phyloP scores from a whole-genome alignment of 164 flowering plant species.

The Echeveria elegans region DNA sequence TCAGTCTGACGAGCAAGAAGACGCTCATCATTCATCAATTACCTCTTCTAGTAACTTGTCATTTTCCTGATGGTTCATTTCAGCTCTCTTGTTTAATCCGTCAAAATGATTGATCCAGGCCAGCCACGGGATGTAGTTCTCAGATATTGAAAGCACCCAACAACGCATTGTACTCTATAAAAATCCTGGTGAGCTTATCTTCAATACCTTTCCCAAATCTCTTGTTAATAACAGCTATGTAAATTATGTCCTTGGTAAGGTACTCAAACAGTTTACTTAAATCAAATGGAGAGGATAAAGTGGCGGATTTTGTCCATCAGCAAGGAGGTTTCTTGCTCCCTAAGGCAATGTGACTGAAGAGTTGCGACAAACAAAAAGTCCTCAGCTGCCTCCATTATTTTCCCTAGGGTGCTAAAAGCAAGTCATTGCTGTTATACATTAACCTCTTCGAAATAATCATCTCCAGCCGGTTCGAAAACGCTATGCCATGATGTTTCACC shows the following conservation, averaged over 20 bases:
- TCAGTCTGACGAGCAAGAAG: too few relatives aligned
- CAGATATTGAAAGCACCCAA: too few relatives aligned
- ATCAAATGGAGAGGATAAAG: slow-evolving; percentile 9
- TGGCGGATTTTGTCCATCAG: too few relatives aligned
- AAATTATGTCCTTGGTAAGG: slow-evolving; percentile 10
- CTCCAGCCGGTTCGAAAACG: slow-evolving; percentile 11
- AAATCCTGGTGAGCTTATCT: too few relatives aligned
- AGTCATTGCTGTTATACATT: slow-evolving; percentile 10
- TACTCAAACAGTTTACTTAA: slow-evolving; percentile 9
- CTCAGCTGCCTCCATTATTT: slow-evolving; percentile 24
- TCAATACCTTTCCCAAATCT: slow-evolving; percentile 5
- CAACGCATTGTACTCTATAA: too few relatives aligned
- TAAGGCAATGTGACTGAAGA: too few relatives aligned
- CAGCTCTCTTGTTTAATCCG: slow-evolving; percentile 9
- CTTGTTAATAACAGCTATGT: slow-evolving; percentile 10
- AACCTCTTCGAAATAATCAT: neutral
- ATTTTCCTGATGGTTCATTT: neutral
- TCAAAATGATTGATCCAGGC: slow-evolving; percentile 18
- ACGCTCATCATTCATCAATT: too few relatives aligned
- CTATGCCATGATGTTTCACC: too few relatives aligned
- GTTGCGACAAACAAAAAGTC: slow-evolving; percentile 16
- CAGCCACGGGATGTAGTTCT: slow-evolving; percentile 16
- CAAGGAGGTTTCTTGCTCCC: too few relatives aligned
- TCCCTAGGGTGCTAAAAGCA: slow-evolving; percentile 18
- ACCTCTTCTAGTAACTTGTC: slow-evolving; percentile 3